Evolutionary conservation across 176 grass and related monocot genomes (phyloP).

Genomic region (Bromus sterilis): DNA sequence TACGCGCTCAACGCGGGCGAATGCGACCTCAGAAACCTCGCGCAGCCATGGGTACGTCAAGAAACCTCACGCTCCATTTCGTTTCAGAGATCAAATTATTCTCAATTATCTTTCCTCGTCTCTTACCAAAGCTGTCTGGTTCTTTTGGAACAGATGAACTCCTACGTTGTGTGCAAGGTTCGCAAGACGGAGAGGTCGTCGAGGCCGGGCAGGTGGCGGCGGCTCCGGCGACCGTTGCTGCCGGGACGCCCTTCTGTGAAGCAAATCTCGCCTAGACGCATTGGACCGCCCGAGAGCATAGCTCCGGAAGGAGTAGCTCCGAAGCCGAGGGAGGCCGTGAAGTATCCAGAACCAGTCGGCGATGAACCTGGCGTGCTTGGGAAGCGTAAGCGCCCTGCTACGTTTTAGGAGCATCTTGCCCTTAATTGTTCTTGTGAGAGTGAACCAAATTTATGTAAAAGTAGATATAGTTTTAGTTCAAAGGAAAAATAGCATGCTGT

Average conservation of each 20-base stretch:
- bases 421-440: neutral
- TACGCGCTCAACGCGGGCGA: neutral
- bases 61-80: neutral
- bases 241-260: neutral
- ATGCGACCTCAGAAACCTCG: neutral
- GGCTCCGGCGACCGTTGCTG: neutral
- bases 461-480: neutral
- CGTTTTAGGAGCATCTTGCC: neutral
- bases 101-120: neutral
- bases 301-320: neutral
- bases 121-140: neutral
- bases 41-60: neutral
- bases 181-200: neutral
- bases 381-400: neutral
- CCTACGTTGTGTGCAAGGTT: slow-evolving; percentile 8
- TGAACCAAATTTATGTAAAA: neutral
- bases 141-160: slow-evolving; percentile 18
- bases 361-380: neutral
- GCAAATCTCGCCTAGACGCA: neutral
- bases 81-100: neutral
- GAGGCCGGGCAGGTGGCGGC: neutral
- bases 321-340: neutral
- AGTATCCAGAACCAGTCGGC: neutral
- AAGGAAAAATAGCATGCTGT: neutral
- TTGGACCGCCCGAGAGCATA: neutral